These are phyloP conservation scores for Metschnikowia arizonensis DNA, from an alignment of 805 yeast genomes.

Conservation along the genomic window DNA sequence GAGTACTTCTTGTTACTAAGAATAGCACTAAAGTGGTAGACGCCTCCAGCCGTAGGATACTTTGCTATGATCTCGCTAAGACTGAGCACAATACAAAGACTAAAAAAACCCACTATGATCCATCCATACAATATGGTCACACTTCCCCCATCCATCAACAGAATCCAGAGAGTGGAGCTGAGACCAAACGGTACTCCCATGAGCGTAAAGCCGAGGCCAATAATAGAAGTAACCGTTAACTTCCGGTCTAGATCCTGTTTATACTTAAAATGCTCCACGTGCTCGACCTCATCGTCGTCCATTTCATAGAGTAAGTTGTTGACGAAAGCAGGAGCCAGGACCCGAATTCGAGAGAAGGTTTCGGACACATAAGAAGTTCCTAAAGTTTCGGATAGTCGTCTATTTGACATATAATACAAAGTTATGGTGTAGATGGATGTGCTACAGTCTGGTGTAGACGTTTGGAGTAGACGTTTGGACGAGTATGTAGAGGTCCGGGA, in stretches of 20 bases:
- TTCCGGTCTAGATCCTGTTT: constrained; percentile 68
- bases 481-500: no score
- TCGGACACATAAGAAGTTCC: constrained; percentile 11
- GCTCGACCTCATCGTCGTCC: constrained; percentile 49
- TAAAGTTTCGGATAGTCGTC: constrained; percentile 8
- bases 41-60: constrained; percentile 72
- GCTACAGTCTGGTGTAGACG: no score
- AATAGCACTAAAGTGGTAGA: constrained; percentile 73
- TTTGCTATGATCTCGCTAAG: constrained; percentile 74
- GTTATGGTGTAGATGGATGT: no score
- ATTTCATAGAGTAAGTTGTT: constrained; percentile 13
- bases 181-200: constrained; percentile 83
- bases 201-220: constrained; percentile 74
- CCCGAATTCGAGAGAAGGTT: constrained; percentile 14
- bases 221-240: constrained; percentile 62
- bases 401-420: not conserved
- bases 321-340: constrained; percentile 18
- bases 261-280: constrained; percentile 68
- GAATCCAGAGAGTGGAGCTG: constrained; percentile 67
- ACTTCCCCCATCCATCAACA: constrained; percentile 72
- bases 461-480: no score
- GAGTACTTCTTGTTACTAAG: constrained; percentile 56
- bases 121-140: constrained; percentile 75
- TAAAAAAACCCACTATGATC: constrained; percentile 59
- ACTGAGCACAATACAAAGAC: constrained; percentile 63